Evolutionary conservation across 257 asterid genomes (phyloP).

Genomic region (Orobanche coerulescens): DNA sequence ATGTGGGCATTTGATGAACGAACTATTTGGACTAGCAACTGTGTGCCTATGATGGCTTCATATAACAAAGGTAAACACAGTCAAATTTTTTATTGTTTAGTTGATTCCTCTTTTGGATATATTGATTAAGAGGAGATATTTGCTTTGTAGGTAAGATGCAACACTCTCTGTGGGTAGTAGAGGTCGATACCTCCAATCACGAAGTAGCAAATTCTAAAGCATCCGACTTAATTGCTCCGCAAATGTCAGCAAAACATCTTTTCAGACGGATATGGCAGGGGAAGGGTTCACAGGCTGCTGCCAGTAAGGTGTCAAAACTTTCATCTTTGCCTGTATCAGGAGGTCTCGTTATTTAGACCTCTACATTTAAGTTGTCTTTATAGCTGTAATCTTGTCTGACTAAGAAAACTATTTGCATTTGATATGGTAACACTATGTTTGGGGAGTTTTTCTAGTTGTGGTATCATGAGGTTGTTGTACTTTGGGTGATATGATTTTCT

Average conservation of each 20-base stretch:
- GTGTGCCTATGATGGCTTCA: slow-evolving; percentile 73
- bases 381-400: background rate
- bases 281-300: slow-evolving; percentile 77
- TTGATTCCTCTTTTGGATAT: slow-evolving; percentile 6
- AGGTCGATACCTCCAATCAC: slow-evolving; percentile 43
- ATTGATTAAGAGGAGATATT: slow-evolving; percentile 4
- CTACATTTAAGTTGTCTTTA: background rate
- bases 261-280: slow-evolving; percentile 97
- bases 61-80: slow-evolving; percentile 64
- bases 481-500: background rate
- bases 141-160: slow-evolving; percentile 70
- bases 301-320: slow-evolving; percentile 67
- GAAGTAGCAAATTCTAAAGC: slow-evolving; percentile 37
- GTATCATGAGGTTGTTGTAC: background rate
- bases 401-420: background rate
- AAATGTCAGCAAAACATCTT: slow-evolving; percentile 43
- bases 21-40: slow-evolving; percentile 85
- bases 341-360: slow-evolving; percentile 10
- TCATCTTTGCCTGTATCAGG: slow-evolving; percentile 19
- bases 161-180: slow-evolving; percentile 89
- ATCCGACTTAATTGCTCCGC: slow-evolving; percentile 40
- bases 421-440: background rate
- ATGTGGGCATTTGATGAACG: slow-evolving; percentile 85
- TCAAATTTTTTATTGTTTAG: slow-evolving; percentile 12
- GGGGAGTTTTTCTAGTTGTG: slow-evolving; percentile 9